Conservation (phyloP, 176 grass and related monocot genomes). For the Avena insularis region DNA sequence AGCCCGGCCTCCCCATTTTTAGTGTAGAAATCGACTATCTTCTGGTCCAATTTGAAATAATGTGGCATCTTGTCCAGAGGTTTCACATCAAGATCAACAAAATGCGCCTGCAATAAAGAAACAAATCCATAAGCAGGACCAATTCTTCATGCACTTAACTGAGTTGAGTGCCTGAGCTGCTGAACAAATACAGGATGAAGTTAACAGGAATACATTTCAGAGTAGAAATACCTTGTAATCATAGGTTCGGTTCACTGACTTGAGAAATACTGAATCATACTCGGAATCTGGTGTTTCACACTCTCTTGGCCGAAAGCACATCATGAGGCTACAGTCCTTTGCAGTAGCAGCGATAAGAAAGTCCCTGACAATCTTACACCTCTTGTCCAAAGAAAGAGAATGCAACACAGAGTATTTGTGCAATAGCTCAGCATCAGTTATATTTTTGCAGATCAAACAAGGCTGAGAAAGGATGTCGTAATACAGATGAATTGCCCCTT, state of each 20-base stretch:
- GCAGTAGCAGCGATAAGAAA: slow-evolving; percentile 73
- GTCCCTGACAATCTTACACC: slow-evolving; percentile 67
- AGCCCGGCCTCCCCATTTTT: slow-evolving; percentile 31
- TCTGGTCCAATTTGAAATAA: slow-evolving; percentile 75
- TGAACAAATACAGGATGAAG: neutral
- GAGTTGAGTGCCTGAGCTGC: neutral
- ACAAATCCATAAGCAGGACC: neutral
- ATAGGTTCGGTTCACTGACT: slow-evolving; percentile 64
- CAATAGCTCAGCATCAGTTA: slow-evolving; percentile 53
- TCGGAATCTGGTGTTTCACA: no score
- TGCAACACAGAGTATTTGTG: slow-evolving; percentile 60
- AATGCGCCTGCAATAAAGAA: slow-evolving; percentile 53
- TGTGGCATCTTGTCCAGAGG: slow-evolving; percentile 78
- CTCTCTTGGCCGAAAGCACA: no score
- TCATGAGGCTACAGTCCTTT: no score
- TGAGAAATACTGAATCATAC: slow-evolving; percentile 63
- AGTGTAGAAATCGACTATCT: slow-evolving; percentile 80
- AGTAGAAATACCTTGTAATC: slow-evolving; percentile 78
- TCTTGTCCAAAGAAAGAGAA: slow-evolving; percentile 61
- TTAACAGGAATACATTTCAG: neutral
- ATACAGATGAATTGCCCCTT: slow-evolving; percentile 84
- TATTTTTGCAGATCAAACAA: slow-evolving; percentile 63
- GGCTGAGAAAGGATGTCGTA: slow-evolving; percentile 70
- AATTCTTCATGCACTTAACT: neutral
- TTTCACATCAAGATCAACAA: slow-evolving; percentile 88